A percentile compares a stretch with the other conserved stretches of the same genome.
phyloP scores from a whole-genome alignment of 257 asterid species.

The Vinca minor region DNA sequence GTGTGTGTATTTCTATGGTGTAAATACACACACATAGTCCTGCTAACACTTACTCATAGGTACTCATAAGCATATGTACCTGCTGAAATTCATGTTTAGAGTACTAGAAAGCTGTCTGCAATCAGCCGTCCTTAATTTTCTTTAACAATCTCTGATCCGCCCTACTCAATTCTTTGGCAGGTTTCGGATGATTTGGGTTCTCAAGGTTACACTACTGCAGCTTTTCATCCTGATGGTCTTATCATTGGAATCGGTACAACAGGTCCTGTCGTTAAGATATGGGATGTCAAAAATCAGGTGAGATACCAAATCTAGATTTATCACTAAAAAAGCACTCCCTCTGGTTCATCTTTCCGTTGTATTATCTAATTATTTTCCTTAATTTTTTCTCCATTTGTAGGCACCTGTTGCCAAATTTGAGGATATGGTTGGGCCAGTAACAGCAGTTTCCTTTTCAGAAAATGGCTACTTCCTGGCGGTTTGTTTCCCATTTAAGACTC shows the following conservation, averaged over 20 bases:
- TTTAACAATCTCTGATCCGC: not conserved
- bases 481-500: conserved; percentile 25
- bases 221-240: conserved; percentile 99
- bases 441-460: conserved; percentile 91
- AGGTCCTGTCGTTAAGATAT: conserved; percentile 63
- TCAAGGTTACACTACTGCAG: conserved; percentile 82
- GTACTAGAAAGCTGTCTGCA: not conserved
- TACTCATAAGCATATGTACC: not conserved
- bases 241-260: conserved; percentile 96
- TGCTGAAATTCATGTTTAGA: not conserved
- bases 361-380: not conserved
- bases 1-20: not conserved
- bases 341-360: not conserved
- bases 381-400: conserved; percentile 25
- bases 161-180: conserved; percentile 30
- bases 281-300: conserved; percentile 99
- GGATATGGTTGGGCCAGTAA: conserved; percentile 77
- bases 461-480: conserved; percentile 97
- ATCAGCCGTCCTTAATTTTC: not conserved
- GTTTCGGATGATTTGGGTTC: conserved; percentile 66
- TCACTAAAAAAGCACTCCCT: not conserved
- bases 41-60: not conserved
- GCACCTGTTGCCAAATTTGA: conserved; percentile 79
- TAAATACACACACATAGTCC: not conserved
- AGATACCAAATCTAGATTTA: conserved; percentile 1